Conservation (phyloP, 257 asterid genomes). For the Lithospermum erythrorhizon region DNA sequence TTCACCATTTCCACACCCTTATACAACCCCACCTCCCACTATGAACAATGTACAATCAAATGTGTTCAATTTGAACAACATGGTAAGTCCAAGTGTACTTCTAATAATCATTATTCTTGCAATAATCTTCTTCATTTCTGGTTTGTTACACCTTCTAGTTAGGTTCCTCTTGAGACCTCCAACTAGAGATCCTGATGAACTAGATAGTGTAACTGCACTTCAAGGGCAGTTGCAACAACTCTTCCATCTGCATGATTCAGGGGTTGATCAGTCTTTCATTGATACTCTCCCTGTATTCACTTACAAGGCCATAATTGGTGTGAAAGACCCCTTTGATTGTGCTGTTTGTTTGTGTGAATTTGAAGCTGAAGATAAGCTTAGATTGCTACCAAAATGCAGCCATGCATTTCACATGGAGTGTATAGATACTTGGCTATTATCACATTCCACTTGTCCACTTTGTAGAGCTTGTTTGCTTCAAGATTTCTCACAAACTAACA, state of each 20-base stretch:
- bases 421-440: constrained; percentile 89
- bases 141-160: constrained; percentile 76
- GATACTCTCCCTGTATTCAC: constrained; percentile 72
- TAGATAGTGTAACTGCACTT: constrained; percentile 54
- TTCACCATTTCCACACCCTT: constrained; percentile 34
- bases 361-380: constrained; percentile 67
- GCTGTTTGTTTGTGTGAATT: constrained; percentile 94
- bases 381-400: constrained; percentile 79
- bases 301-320: constrained; percentile 76
- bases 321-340: constrained; percentile 81
- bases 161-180: constrained; percentile 55
- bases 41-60: constrained; percentile 17
- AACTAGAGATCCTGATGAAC: constrained; percentile 52
- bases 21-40: constrained; percentile 30
- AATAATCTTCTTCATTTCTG: constrained; percentile 77
- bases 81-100: constrained; percentile 67
- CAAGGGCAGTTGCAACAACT: constrained; percentile 97
- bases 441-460: constrained; percentile 93
- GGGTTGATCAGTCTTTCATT: constrained; percentile 89
- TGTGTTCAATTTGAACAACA: constrained; percentile 46
- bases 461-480: constrained; percentile 66
- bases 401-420: constrained; percentile 98
- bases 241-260: constrained; percentile 77
- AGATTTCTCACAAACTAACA: constrained; percentile 33
- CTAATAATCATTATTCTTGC: constrained; percentile 69